These are phyloP conservation scores for Aquilaria malaccensis DNA, from an alignment of 345 rosid genomes.

Conservation along the genomic window DNA sequence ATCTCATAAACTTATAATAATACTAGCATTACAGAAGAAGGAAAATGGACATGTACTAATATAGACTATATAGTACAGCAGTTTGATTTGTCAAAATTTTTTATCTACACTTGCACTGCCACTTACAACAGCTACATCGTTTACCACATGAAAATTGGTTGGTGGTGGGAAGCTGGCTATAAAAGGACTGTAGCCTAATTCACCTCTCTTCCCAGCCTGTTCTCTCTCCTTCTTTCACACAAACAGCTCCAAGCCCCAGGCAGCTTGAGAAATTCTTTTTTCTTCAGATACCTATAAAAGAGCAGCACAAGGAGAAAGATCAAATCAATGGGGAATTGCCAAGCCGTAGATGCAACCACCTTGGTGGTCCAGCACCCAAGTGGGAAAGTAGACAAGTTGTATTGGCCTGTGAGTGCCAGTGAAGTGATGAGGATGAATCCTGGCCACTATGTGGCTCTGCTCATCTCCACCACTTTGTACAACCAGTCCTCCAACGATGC, in stretches of 20 bases:
- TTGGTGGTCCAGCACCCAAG: conserved; percentile 70
- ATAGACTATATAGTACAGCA: too few species aligned
- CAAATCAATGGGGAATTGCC: conserved; percentile 78
- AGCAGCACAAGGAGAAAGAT: background rate
- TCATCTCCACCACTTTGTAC: conserved; percentile 62
- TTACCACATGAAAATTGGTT: conserved; percentile 9
- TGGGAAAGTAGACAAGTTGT: conserved; percentile 63
- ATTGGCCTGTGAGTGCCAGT: conserved; percentile 52
- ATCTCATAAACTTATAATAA: too few species aligned
- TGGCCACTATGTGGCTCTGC: conserved; percentile 89
- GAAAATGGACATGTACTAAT: too few species aligned
- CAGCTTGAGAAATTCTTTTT: conserved; percentile 2
- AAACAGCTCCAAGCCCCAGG: background rate
- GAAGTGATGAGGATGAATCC: conserved; percentile 83
- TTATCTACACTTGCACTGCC: too few species aligned
- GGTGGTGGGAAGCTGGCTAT: conserved; percentile 29
- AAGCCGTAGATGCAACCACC: conserved; percentile 75
- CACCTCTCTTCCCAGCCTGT: conserved; percentile 7
- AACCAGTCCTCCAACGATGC: conserved; percentile 18
- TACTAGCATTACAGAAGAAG: conserved; percentile 1
- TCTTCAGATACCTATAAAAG: conserved; percentile 12
- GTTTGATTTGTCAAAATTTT: too few species aligned
- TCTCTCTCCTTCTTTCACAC: background rate
- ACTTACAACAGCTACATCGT: background rate
- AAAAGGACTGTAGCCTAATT: conserved; percentile 21